These are phyloP conservation scores for Cytospora piceicola DNA, from an alignment of 2,329 filamentous ascomycete species.

Conservation along the genomic window DNA sequence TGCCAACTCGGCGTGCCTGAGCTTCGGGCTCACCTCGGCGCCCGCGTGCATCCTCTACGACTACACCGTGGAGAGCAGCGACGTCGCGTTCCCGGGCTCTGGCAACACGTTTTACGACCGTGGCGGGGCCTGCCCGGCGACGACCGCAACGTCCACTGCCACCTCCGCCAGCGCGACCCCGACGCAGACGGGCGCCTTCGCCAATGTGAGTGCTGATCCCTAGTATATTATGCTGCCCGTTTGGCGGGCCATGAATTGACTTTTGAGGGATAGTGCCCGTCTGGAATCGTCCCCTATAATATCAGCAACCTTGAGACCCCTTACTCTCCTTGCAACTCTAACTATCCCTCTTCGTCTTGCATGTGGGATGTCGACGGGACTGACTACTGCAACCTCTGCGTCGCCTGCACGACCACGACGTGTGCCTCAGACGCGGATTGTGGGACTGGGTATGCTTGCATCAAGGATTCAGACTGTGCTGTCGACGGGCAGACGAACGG, in stretches of 20 bases:
- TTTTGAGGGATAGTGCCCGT: constrained; percentile 18
- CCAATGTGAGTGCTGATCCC: constrained; percentile 13
- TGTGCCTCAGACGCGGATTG: constrained; percentile 26
- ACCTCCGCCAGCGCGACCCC: constrained; percentile 13
- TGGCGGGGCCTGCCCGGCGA: constrained; percentile 28
- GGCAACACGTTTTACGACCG: constrained; percentile 29
- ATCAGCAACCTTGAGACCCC: constrained; percentile 21
- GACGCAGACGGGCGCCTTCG: constrained; percentile 27
- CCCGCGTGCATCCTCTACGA: constrained; percentile 29
- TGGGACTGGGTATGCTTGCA: constrained; percentile 24
- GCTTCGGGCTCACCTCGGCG: constrained; percentile 19
- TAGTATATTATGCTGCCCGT: not conserved
- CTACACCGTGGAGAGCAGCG: constrained; percentile 27
- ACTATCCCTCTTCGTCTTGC: constrained; percentile 19
- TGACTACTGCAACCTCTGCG: constrained; percentile 28
- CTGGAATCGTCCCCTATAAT: constrained; percentile 28
- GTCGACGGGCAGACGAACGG: constrained; percentile 17
- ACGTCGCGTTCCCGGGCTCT: constrained; percentile 19
- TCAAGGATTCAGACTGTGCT: constrained; percentile 25
- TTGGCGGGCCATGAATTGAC: not conserved
- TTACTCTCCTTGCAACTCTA: constrained; percentile 28
- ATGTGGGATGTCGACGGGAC: constrained; percentile 27
- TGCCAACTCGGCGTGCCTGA: constrained; percentile 27
- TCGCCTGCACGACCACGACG: constrained; percentile 15
- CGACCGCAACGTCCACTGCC: constrained; percentile 9